Base-by-base conservation (phyloP, 768 basidiomycete genomes). In the Calvatia gigantea region DNA sequence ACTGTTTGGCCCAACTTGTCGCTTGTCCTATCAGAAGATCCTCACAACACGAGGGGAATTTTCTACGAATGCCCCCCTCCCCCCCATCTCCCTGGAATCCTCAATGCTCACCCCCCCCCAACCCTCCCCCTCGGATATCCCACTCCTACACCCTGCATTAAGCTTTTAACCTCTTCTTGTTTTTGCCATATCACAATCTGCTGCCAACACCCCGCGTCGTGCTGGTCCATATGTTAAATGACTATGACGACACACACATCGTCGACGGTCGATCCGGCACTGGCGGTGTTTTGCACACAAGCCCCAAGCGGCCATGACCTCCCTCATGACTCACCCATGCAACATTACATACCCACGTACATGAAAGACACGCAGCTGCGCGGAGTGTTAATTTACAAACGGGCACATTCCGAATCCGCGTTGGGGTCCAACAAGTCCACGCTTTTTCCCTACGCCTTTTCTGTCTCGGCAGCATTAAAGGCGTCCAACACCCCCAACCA, bases 261-360 rank as follows among this genome's bases (percentile, higher is more conserved):
- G n/a, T n/a, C n/a, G n/a, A n/a, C n/a, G n/a, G 38, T 41, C 28
- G 37, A 39, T 51, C 37, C 38, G 38, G 50, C 50, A 51, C 38
- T 48, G 28, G 21, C 46, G 46, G 46, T 12, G 32, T 9, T 17
- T 33, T 11, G n/a, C n/a, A n/a, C 25, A 21, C 9, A 9, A 48
- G 21, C 9, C 46, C 46, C 32, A 48, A 48, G 46, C 46, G 46
- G 31, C 23, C 11, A 31, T 23, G 17, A 48, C 31, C 43, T 12
- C 39, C 39, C 17, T 17, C 17, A 19, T 41, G 39, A 41, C 39
- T 9, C 14, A 25, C 21, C 46, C 29, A 48, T 23, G 19, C 17
- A 11, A 21, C 19, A 21, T 42, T 21, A n/a, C n/a, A n/a, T 42
- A 12, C 35, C 12, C 7, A 37, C 35, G 19, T 12, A 12, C 41